Evolutionary conservation across 106 monocot species (phyloP).

Genomic region (Triglochin maritima): DNA sequence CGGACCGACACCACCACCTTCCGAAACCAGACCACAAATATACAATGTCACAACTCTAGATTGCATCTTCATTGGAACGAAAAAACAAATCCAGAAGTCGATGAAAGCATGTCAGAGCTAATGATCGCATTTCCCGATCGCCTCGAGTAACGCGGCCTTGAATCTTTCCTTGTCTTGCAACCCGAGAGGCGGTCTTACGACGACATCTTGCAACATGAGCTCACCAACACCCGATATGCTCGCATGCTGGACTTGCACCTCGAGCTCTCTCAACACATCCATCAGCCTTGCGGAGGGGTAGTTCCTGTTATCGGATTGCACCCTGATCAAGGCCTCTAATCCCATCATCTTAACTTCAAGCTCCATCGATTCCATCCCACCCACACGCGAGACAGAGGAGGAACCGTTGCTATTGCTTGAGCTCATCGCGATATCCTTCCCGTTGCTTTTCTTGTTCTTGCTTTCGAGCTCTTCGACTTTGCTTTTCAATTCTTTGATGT

Average conservation of each 20-base stretch:
- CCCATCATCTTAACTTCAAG: conserved; percentile 29
- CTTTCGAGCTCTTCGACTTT: conserved; percentile 14
- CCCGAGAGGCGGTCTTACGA: conserved; percentile 7
- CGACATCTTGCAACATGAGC: conserved; percentile 19
- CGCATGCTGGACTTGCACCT: conserved; percentile 31
- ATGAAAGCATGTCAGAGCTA: too few relatives aligned
- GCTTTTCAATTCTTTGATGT: conserved; percentile 17
- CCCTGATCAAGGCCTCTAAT: conserved; percentile 20
- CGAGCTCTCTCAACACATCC: conserved; percentile 25
- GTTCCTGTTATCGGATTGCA: conserved; percentile 16
- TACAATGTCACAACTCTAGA: too few relatives aligned
- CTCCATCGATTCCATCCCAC: conserved; percentile 3
- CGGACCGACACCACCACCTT: too few relatives aligned
- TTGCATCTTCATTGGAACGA: too few relatives aligned
- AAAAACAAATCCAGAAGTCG: too few relatives aligned
- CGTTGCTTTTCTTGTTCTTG: not conserved
- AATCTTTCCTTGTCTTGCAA: conserved; percentile 5
- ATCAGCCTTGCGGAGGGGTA: conserved; percentile 38
- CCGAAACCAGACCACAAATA: too few relatives aligned
- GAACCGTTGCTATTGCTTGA: not conserved
- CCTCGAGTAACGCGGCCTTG: conserved; percentile 7
- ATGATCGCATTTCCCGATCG: not conserved
- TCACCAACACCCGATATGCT: conserved; percentile 17
- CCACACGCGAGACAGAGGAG: not conserved
- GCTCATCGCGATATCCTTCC: not conserved